These are phyloP conservation scores for Heracleum sosnowskyi DNA, from an alignment of 129 eudicot genomes.

Conservation along the genomic window DNA sequence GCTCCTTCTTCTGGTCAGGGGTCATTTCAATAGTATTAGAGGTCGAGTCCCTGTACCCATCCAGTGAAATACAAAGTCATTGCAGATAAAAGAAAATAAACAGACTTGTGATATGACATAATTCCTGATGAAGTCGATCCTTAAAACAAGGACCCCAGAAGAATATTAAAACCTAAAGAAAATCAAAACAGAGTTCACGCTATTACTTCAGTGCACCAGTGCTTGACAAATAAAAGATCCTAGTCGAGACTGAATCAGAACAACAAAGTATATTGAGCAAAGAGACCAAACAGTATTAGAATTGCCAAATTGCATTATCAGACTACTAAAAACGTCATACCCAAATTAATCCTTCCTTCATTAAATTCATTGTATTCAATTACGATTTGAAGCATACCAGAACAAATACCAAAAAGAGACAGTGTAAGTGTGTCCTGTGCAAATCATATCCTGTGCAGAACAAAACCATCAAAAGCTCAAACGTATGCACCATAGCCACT, in stretches of 20 bases:
- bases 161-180: neutral
- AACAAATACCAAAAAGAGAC: neutral
- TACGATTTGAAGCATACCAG: neutral
- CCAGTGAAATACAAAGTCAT: conserved; percentile 11
- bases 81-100: neutral
- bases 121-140: neutral
- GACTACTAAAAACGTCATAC: neutral
- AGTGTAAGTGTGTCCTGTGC: neutral
- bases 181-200: neutral
- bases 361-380: neutral
- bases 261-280: neutral
- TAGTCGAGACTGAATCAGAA: neutral
- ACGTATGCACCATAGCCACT: neutral
- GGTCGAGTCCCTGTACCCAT: conserved; percentile 47
- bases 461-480: neutral
- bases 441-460: neutral
- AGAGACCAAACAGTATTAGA: neutral
- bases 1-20: conserved; percentile 52
- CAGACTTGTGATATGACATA: neutral
- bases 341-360: neutral
- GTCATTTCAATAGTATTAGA: conserved; percentile 55
- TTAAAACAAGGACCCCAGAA: neutral
- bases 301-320: neutral
- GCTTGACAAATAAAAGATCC: neutral
- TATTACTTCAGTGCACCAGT: neutral